Base-by-base conservation (phyloP, 768 basidiomycete genomes). In the Boletus rubropictus region DNA sequence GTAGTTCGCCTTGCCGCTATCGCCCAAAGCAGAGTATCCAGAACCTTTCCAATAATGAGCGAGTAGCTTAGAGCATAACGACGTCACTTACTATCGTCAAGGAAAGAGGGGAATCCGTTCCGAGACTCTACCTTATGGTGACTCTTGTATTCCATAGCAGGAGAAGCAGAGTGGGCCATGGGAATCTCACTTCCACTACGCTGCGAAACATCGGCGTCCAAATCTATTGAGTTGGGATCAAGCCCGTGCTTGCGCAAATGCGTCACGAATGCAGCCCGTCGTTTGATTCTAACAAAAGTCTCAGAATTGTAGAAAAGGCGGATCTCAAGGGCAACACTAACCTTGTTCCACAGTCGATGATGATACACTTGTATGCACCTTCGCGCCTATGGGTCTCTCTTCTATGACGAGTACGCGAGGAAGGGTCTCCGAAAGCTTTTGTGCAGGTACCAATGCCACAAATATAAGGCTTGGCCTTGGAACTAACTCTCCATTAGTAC, bases 381-480 rank as follows among this genome's bases (percentile, higher is more conserved):
- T 67, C 49, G 3, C 60, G 61, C 15, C 60, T 53, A 56, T 86
- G 84, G 3, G 69, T 75, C 62, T 86, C 83, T 57, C 75, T 78
- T 46, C 73, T 70, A 55, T 87, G 85, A 8, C 85, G 80, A 25
- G 77, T 68, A 52, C 80, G 69, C 37, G 85, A 86, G 0, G 85
- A 86, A 10, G 82, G 84, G 55, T 87, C 85, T 12, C 78, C 78
- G 53, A 87, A 87, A 12, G 68, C 62, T 25, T 74, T 69, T 9
- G 43, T 46, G 56, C 84, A 86, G 18, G 59, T 63, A 8, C 63
- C 55, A 35, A 74, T 66, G 12, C 67, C 69, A 54, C 86, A 88
- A 5, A 42, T 43, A 54, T 71, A 74, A 1, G 82, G 84, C 60
- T 77, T 80, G 9, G 46, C 63, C 36, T 67, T 69, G 12, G 79